Base-by-base conservation (phyloP, 345 rosid species). In the Citrus unshiu region DNA sequence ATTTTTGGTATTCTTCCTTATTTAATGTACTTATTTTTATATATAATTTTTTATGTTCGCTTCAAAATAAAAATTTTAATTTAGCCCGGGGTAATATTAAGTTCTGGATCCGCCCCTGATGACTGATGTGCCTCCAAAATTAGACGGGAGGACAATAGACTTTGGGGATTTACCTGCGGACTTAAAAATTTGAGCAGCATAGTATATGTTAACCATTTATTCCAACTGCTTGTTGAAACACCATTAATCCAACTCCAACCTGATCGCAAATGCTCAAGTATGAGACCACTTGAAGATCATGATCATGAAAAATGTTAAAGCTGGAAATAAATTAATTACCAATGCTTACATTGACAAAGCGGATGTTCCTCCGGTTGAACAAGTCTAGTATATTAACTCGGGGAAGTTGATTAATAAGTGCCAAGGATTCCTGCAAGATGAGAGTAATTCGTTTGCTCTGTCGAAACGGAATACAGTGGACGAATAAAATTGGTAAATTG, bases 191-290 rank as follows among this genome's bases (percentile, higher is more conserved):
- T 85, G 82, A 32, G 80, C 79, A 34, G 87, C 87, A 49, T 89
- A 89, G 77, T 82, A 89, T 66, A 82, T 77, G 61, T 85, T 85
- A 83, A 5, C 89, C 89, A 64, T 81, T 87, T 68, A 85, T 83
- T 73, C 92, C 92, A 24, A 81, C 77, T 76, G 74, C 84, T 74
- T 89, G 90, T 40, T 85, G 89, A 75, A 86, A 83, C 75, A 80
- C 68, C 92, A 89, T 87, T 24, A 89, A 67, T 73, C 89, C 92
- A 64, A 86, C 87, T 68, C 88, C 90, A 4, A 89, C 82, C 90
- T 89, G 76, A 25, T 29, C 18, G 27, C 25, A 12, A 61, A 59
- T 34, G 5, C 64, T 57, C 18, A 61, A 43, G 25, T 22, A 25
- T 40, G 34, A n/a, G 43, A 63, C 51, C 51, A 3, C 51, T 46